phyloP scores from a whole-genome alignment of 306 rosid genomes.

The Dryas octopetala region DNA sequence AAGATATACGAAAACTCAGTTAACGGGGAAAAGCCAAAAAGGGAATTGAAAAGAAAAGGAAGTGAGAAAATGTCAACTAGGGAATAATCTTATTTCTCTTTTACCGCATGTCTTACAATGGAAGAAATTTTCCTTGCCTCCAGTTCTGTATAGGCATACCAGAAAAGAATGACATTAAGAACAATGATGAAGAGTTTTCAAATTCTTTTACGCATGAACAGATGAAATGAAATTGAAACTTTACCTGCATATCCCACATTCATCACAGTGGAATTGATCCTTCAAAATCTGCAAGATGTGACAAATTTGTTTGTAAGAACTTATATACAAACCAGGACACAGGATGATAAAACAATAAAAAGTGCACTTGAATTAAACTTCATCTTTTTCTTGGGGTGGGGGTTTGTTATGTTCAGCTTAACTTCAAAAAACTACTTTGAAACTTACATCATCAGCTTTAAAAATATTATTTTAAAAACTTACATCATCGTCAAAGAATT shows the following conservation, averaged over 20 bases:
- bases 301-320: neutral
- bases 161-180: neutral
- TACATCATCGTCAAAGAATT: slow-evolving; percentile 67
- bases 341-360: neutral
- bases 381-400: neutral
- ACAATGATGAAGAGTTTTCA: neutral
- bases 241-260: slow-evolving; percentile 81
- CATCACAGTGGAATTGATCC: slow-evolving; percentile 64
- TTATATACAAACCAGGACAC: neutral
- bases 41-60: neutral
- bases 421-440: too few relatives aligned
- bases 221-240: neutral
- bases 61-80: neutral
- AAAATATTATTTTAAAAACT: slow-evolving; percentile 13
- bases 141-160: slow-evolving; percentile 42
- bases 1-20: slow-evolving; percentile 1
- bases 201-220: neutral
- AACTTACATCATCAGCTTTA: too few relatives aligned
- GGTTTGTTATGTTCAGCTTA: too few relatives aligned
- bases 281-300: slow-evolving; percentile 46
- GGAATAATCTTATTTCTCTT: slow-evolving; percentile 5
- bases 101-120: slow-evolving; percentile 66
- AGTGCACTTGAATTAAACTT: neutral
- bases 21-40: neutral
- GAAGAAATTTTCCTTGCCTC: slow-evolving; percentile 61